Evolutionary conservation across 2,329 filamentous ascomycete genomes (phyloP).

Genomic region (Clonostachys byssicola): DNA sequence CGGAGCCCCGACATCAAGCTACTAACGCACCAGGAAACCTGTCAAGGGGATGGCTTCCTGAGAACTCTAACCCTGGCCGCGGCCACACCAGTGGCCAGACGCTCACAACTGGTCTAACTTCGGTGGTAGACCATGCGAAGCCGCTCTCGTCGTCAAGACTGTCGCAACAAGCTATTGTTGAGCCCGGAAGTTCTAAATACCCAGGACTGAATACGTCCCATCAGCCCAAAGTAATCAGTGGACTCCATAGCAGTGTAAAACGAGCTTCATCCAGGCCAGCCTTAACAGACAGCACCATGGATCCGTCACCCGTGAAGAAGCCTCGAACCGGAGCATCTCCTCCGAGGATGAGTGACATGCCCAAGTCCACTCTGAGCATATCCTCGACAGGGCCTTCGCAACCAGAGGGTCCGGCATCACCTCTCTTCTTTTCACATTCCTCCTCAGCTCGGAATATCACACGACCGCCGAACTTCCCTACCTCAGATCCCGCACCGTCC

Average conservation of each 20-base stretch:
- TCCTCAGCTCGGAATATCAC: constrained; percentile 25
- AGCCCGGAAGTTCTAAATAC: no score
- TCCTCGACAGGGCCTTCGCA: constrained; percentile 1
- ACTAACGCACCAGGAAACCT: no score
- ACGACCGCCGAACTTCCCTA: constrained; percentile 29
- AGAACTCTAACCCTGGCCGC: not conserved
- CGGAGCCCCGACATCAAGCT: no score
- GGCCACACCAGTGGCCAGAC: not conserved
- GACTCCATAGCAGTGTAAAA: constrained; percentile 2
- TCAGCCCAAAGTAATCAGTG: no score
- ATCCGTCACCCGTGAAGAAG: constrained; percentile 37
- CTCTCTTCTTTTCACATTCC: constrained; percentile 47
- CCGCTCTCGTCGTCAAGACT: no score
- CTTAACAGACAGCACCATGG: constrained; percentile 18
- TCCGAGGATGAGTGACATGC: constrained; percentile 38
- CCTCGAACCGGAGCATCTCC: constrained; percentile 39
- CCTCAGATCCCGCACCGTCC: constrained; percentile 34
- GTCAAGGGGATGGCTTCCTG: not conserved
- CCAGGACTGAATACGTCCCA: no score
- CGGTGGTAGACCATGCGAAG: no score
- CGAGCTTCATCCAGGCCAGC: constrained; percentile 2
- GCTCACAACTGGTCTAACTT: no score
- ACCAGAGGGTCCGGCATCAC: constrained; percentile 37
- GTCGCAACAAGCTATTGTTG: no score
- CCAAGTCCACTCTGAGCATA: constrained; percentile 11